Conservation (phyloP, 345 rosid genomes). For the Cardiospermum halicacabum region DNA sequence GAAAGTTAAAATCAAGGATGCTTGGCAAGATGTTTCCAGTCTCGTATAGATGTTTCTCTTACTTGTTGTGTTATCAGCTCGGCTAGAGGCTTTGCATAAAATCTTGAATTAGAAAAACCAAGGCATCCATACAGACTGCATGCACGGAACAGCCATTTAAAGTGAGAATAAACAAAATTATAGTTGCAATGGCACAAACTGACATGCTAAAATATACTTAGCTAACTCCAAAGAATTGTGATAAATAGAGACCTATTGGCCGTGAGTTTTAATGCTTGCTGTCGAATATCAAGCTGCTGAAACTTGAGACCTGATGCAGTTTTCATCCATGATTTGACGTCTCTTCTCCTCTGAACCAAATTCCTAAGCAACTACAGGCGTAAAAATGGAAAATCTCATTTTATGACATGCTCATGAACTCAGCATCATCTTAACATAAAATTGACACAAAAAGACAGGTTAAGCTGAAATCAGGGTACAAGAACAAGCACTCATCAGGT, state of each 20-base stretch:
- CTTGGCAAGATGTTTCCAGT: constrained; percentile 7
- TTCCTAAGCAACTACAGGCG: constrained; percentile 75
- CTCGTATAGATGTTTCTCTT: constrained; percentile 20
- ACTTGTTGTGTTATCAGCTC: constrained; percentile 95
- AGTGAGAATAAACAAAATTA: background rate
- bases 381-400: background rate
- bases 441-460: no score
- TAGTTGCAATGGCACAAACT: background rate
- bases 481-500: no score
- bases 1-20: background rate
- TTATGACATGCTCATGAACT: background rate
- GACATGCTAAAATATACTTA: background rate
- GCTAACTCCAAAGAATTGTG: constrained; percentile 3
- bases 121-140: constrained; percentile 99
- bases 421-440: no score
- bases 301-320: constrained; percentile 73
- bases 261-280: constrained; percentile 95
- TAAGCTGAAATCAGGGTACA: no score
- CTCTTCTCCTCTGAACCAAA: constrained; percentile 84
- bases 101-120: constrained; percentile 96
- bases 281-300: constrained; percentile 93
- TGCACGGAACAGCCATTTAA: constrained; percentile 15
- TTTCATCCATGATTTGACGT: constrained; percentile 82
- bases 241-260: constrained; percentile 72
- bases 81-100: constrained; percentile 97